phyloP scores from a whole-genome alignment of 176 grass and related monocot genomes.

The Saccharum officinarum region DNA sequence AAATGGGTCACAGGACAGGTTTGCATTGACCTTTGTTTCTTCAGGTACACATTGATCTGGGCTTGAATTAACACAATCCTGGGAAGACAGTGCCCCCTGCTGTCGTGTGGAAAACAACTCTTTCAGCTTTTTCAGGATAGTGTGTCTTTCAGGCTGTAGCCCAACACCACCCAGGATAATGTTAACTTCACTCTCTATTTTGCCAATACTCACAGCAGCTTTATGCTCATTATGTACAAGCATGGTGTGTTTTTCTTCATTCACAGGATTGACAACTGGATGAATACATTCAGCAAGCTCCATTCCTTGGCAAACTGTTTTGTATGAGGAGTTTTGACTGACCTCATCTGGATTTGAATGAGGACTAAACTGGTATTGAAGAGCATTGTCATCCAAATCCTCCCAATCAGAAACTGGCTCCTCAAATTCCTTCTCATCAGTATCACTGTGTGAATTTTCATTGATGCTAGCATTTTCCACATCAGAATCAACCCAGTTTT shows the following conservation, averaged over 20 bases:
- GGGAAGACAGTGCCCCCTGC: conserved; percentile 29
- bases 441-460: conserved; percentile 24
- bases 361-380: conserved; percentile 31
- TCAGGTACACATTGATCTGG: conserved; percentile 32
- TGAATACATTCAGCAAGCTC: conserved; percentile 17
- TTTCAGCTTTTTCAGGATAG: conserved; percentile 54
- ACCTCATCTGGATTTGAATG: conserved; percentile 20
- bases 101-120: conserved; percentile 40
- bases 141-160: conserved; percentile 31
- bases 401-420: conserved; percentile 56
- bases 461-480: conserved; percentile 25
- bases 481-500: conserved; percentile 38
- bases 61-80: conserved; percentile 21
- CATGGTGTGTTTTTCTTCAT: conserved; percentile 14
- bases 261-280: conserved; percentile 29
- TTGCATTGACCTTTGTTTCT: conserved; percentile 13
- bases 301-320: conserved; percentile 40
- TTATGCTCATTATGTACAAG: conserved; percentile 20
- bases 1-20: conserved; percentile 20
- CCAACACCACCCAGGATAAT: conserved; percentile 4
- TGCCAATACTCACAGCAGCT: conserved; percentile 6
- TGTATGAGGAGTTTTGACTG: conserved; percentile 37
- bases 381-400: conserved; percentile 49
- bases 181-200: conserved; percentile 24
- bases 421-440: conserved; percentile 37